Evolutionary conservation across 257 asterid genomes (phyloP).

Genomic region (Ajuga chamaepitys): DNA sequence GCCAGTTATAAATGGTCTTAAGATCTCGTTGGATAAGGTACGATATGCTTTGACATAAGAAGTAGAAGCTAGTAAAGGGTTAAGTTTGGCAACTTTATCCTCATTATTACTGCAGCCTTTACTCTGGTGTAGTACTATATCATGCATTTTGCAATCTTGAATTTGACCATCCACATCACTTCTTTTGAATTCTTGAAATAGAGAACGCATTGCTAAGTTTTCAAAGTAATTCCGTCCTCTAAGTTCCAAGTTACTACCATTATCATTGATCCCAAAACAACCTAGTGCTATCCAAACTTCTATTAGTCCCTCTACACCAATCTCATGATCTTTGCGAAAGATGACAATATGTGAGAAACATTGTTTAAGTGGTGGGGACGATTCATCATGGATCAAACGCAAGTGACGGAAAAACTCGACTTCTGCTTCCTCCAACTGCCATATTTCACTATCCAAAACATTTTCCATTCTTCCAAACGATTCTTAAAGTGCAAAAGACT

Average conservation of each 20-base stretch:
- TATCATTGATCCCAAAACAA: conserved; percentile 5
- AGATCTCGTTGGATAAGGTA: background rate
- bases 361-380: conserved; percentile 21
- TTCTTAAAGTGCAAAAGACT: conserved; percentile 23
- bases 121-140: background rate
- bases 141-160: conserved; percentile 14
- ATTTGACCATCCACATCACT: background rate
- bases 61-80: background rate
- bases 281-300: conserved; percentile 41
- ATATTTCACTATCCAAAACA: conserved; percentile 26
- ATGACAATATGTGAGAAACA: conserved; percentile 45
- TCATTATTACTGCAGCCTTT: background rate
- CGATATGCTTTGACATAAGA: background rate
- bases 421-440: conserved; percentile 23
- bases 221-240: conserved; percentile 22
- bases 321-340: conserved; percentile 28
- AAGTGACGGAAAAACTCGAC: conserved; percentile 15
- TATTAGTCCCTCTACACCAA: conserved; percentile 26
- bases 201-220: conserved; percentile 9
- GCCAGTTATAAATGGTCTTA: background rate
- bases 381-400: conserved; percentile 22
- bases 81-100: background rate
- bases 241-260: conserved; percentile 1
- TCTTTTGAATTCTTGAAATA: background rate
- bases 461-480: conserved; percentile 24